These are phyloP conservation scores for Malus sieversii DNA, from an alignment of 306 rosid genomes.

Conservation along the genomic window DNA sequence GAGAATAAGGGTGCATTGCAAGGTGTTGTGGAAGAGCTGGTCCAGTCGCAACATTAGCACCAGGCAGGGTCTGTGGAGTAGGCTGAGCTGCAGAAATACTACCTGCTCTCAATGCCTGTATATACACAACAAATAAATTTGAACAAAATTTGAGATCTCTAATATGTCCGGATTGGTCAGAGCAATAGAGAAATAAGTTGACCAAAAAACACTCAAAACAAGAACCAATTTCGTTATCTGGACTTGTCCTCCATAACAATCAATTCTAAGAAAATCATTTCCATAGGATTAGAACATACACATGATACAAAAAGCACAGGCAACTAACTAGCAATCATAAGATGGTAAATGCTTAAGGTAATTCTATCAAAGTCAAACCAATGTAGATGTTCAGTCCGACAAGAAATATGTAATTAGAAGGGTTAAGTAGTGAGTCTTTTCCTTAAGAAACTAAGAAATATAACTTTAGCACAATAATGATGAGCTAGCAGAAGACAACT, in stretches of 20 bases:
- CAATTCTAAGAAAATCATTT: background rate
- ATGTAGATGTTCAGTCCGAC: background rate
- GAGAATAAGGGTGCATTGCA: slow-evolving; percentile 92
- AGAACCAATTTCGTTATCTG: background rate
- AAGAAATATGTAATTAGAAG: background rate
- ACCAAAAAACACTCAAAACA: background rate
- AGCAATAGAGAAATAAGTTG: background rate
- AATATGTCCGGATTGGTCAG: background rate
- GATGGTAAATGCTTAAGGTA: background rate
- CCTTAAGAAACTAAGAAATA: background rate
- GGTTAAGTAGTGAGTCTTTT: too few relatives aligned
- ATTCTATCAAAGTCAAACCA: background rate
- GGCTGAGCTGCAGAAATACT: slow-evolving; percentile 67
- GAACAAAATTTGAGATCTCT: slow-evolving; percentile 5
- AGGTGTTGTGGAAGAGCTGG: slow-evolving; percentile 93
- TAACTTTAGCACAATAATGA: background rate
- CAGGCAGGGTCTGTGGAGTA: slow-evolving; percentile 51
- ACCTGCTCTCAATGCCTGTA: slow-evolving; percentile 73
- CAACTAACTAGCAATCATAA: background rate
- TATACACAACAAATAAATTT: slow-evolving; percentile 1
- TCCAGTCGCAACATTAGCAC: slow-evolving; percentile 73
- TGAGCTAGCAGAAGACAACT: background rate
- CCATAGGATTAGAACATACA: background rate
- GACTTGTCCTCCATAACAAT: background rate
- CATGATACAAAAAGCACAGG: background rate